Evolutionary conservation across 2,329 filamentous ascomycete genomes (phyloP).

Genomic region (Aspergillus intermedius): DNA sequence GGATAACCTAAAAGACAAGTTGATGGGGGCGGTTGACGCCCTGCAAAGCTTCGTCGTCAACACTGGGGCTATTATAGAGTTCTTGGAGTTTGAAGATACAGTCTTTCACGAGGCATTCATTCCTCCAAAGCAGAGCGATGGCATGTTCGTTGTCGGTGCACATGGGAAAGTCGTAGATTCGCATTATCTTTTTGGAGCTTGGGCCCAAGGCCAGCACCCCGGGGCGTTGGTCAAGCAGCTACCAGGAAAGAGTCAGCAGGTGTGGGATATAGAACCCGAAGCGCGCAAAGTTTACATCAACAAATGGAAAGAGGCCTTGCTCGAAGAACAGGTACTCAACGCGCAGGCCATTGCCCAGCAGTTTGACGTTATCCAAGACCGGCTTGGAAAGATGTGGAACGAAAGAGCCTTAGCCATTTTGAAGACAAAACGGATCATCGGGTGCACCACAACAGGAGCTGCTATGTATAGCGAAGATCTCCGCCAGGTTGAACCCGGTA

Average conservation of each 20-base stretch:
- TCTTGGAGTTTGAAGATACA: slow-evolving; percentile 49
- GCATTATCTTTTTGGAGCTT: slow-evolving; percentile 50
- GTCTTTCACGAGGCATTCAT: slow-evolving; percentile 53
- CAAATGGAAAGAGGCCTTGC: slow-evolving; percentile 42
- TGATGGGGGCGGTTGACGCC: slow-evolving; percentile 13
- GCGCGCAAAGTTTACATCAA: slow-evolving; percentile 32
- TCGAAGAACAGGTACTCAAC: slow-evolving; percentile 44
- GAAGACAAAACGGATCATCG: slow-evolving; percentile 55
- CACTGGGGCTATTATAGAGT: slow-evolving; percentile 34
- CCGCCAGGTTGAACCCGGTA: slow-evolving; percentile 48
- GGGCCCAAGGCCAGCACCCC: slow-evolving; percentile 44
- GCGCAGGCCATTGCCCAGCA: slow-evolving; percentile 9
- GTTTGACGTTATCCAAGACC: slow-evolving; percentile 9
- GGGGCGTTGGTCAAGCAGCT: slow-evolving; percentile 37
- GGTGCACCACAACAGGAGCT: slow-evolving; percentile 64
- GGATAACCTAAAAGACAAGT: slow-evolving; percentile 16
- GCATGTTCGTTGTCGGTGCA: slow-evolving; percentile 43
- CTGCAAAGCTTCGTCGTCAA: slow-evolving; percentile 11
- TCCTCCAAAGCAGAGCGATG: slow-evolving; percentile 42
- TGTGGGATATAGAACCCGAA: slow-evolving; percentile 50
- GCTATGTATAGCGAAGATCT: slow-evolving; percentile 56
- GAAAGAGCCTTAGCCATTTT: slow-evolving; percentile 33
- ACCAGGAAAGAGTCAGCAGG: slow-evolving; percentile 13
- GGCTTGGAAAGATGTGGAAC: slow-evolving; percentile 5
- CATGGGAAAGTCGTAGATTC: slow-evolving; percentile 38